phyloP scores from a whole-genome alignment of 345 rosid species.

The Boechera stricta region DNA sequence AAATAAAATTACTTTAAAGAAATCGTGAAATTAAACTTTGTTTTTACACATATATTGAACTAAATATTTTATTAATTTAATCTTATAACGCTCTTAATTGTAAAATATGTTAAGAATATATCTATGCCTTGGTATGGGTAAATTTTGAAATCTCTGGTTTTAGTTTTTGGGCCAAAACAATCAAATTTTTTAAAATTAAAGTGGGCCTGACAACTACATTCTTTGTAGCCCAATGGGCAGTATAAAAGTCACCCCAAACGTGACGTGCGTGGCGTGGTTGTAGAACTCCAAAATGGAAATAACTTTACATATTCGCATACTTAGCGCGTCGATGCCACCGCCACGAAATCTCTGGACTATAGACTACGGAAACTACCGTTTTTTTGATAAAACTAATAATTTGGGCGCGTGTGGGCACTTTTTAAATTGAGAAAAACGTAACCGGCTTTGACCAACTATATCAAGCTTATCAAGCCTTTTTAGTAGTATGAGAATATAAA shows the following conservation, averaged over 20 bases:
- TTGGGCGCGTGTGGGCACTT: not conserved
- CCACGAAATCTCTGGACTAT: not conserved
- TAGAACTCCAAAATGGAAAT: not conserved
- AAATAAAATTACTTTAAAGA: no score
- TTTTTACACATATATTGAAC: no score
- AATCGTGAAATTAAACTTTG: not conserved
- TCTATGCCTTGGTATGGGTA: no score
- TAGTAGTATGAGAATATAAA: no score
- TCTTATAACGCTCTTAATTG: no score
- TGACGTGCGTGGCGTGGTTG: not conserved
- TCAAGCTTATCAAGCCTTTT: no score
- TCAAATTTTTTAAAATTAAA: not conserved
- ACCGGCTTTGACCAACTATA: no score
- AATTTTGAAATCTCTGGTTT: not conserved
- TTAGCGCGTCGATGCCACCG: not conserved
- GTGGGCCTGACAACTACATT: not conserved
- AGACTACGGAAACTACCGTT: not conserved
- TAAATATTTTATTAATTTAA: no score
- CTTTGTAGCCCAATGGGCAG: not conserved
- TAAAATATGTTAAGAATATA: no score
- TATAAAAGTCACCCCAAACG: not conserved
- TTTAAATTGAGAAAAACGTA: not conserved
- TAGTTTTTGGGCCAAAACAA: not conserved
- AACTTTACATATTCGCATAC: not conserved
- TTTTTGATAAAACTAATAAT: not conserved